phyloP scores from a whole-genome alignment of 805 yeast genomes.

The Lipomyces japonicus region DNA sequence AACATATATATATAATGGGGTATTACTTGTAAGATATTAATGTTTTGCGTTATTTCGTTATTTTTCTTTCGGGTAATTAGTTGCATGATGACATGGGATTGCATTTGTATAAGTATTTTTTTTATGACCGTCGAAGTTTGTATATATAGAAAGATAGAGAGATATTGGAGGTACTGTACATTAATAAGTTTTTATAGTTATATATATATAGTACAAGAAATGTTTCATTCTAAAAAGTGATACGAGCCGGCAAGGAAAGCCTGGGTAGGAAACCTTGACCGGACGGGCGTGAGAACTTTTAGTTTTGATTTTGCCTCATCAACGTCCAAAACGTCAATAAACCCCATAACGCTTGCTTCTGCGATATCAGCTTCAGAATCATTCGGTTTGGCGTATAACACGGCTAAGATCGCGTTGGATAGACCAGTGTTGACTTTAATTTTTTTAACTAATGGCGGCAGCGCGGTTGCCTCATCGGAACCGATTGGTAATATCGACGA shows the following conservation, averaged over 20 bases:
- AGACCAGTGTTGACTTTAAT: slow-evolving; percentile 44
- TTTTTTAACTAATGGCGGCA: slow-evolving; percentile 34
- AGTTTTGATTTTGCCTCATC: slow-evolving; percentile 71
- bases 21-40: too few species aligned
- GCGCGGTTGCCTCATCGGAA: slow-evolving; percentile 34
- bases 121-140: too few species aligned
- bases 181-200: neutral
- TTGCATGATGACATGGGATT: too few species aligned
- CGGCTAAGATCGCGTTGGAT: slow-evolving; percentile 73
- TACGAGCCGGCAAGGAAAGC: slow-evolving; percentile 71
- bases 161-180: neutral
- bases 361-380: slow-evolving; percentile 48
- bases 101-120: too few species aligned
- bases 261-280: slow-evolving; percentile 75
- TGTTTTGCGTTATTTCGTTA: too few species aligned
- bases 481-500: slow-evolving; percentile 39
- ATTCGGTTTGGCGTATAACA: slow-evolving; percentile 49
- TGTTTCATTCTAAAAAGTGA: slow-evolving; percentile 69
- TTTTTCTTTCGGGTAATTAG: too few species aligned
- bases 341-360: slow-evolving; percentile 68
- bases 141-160: too few species aligned
- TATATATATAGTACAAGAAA: neutral
- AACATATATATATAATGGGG: slow-evolving; percentile 4
- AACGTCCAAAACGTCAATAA: slow-evolving; percentile 64
- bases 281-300: slow-evolving; percentile 78